phyloP scores from a whole-genome alignment of 1,284 basidiomycete species.

The Flammula alnicola region DNA sequence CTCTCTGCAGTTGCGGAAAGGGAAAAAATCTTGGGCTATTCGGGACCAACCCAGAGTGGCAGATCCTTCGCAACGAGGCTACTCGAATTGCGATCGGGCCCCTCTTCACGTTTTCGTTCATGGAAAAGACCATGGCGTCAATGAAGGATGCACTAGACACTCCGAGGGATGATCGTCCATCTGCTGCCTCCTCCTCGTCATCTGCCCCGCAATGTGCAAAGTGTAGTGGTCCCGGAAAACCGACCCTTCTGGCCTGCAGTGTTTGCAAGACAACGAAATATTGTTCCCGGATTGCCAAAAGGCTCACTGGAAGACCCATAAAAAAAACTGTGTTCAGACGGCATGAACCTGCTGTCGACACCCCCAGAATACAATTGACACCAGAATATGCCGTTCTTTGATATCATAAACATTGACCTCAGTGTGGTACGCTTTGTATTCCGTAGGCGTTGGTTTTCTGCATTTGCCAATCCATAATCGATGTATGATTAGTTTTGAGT shows the following conservation, averaged over 20 bases:
- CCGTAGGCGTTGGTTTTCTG: too few species aligned
- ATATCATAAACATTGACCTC: neutral
- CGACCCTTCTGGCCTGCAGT: conserved; percentile 35
- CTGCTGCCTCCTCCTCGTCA: neutral
- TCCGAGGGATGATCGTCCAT: neutral
- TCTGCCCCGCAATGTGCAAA: conserved; percentile 22
- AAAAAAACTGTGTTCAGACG: conserved; percentile 7
- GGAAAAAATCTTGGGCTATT: conserved; percentile 44
- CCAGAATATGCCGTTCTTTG: neutral
- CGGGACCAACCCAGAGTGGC: conserved; percentile 34
- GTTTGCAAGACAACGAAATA: conserved; percentile 44
- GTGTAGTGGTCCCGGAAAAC: conserved; percentile 37
- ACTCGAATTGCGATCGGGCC: conserved; percentile 54
- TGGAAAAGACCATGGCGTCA: conserved; percentile 32
- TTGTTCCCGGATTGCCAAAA: conserved; percentile 50
- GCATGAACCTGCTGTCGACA: neutral
- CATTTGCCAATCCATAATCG: too few species aligned
- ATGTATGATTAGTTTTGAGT: too few species aligned
- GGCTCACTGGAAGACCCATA: conserved; percentile 48
- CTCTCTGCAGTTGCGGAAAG: conserved; percentile 54
- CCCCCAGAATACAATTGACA: neutral
- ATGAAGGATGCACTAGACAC: conserved; percentile 8
- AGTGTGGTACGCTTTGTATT: too few species aligned
- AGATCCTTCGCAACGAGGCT: conserved; percentile 39
- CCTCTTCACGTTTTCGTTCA: conserved; percentile 49